Base-by-base conservation (phyloP, 305 asterid species). In the Fraxinus albicans region DNA sequence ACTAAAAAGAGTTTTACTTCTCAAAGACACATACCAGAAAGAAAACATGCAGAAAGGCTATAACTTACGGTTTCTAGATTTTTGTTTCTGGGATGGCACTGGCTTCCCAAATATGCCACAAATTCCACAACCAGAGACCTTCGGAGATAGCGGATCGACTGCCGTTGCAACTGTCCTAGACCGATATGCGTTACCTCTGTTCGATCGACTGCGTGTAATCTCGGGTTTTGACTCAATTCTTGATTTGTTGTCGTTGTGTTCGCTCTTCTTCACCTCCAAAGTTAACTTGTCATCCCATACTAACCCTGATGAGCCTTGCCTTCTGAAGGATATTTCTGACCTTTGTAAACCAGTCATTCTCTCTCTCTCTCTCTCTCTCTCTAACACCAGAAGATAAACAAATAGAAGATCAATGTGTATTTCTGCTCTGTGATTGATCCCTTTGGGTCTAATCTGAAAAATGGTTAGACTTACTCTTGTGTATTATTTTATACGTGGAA, bases 281-380 rank as follows among this genome's bases (percentile, higher is more conserved):
- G 91, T 87, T 40, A 91, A 84, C 53, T 80, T 87, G 78, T 91
- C 91, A 69, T 89, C 91, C 94, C 93, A 91, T 21, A 91, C 87
- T 55, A 88, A 73, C 8, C 93, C 94, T 63, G 93, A 91, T 8
- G 94, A 91, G 34, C 94, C 94, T 79, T 83, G 88, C 50, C 94
- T 87, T 87, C 94, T 83, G 50, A 91, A 91, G 21, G 94, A 88
- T 58, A 82, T 82, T 78, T 88, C 90, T 5, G 91, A 89, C 73
- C 93, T 91, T 83, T 81, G 91, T 44, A 91, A 82, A 33, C 85
- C 84, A 13, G 78, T 82, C 91, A 86, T 85, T 15, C 21, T 50
- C 38, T 76, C 70, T 6, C 7, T 69, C 34, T 33, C 34, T 31
- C 44, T 10, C 15, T 42, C 36, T 76, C 67, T 5, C 6, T 69